Base-by-base conservation (phyloP, 345 rosid species). In the Combretum micranthum region DNA sequence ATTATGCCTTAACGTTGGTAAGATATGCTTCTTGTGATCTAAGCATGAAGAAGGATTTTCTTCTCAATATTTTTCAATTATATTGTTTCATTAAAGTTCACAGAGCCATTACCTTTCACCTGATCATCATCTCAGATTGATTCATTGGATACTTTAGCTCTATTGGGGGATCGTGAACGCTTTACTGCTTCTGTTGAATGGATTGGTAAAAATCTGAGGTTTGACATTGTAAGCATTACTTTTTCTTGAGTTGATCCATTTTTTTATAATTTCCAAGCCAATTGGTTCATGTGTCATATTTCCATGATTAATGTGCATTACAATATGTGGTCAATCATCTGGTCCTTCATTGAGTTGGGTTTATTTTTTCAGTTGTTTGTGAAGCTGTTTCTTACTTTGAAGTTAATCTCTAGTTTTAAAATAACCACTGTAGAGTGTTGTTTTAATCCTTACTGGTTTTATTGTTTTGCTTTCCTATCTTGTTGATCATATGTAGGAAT, bases 1-100 rank as follows among this genome's bases (percentile, higher is more conserved):
- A 91, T 70, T 93, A 93, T 80, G 99, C 97, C 51, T 76, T 93
- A 75, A 89, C 97, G 12, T 65, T 93, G 94, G 99, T 87, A 76
- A 49, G 62, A 50, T 57, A 12, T 14, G 20, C 17, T 22, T 44
- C 39, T 60, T 32, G 37, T 17, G 9, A 32, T 32, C 39, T 32
- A 4, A 32, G 39, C 39, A 32, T 15, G 52, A 2, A 25, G 59
- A 20, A 37, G 42, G n/a, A n/a, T 43, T 44, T 46, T 12, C 25
- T 17, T 48, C 25, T 14, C 15, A 43, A 23, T 46, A 25, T 56
- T 47, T 54, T 19, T 19, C 15, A 13, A 46, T 18, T 44, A 22
- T 55, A 18, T 6, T 17, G 32, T 25, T 63, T 39, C 53, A 46
- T 62, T 11, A 71, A 62, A 47, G 11, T 50, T 77, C 61, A 44